Evolutionary conservation across 495 filamentous ascomycete species (phyloP).

Genomic region (Rostrohypoxylon terebratum): DNA sequence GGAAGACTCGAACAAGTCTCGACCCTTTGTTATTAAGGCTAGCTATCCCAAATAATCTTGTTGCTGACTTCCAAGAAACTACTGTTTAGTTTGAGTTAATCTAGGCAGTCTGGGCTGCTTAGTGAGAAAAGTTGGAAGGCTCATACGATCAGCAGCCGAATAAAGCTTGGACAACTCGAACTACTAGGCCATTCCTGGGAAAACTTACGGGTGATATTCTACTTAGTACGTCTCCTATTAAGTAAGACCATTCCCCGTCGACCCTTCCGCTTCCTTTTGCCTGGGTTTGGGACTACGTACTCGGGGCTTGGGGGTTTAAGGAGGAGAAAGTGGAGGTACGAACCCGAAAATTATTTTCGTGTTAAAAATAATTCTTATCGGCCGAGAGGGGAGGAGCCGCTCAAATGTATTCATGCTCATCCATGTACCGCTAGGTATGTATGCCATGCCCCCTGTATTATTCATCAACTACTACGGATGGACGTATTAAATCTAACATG

Average conservation of each 20-base stretch:
- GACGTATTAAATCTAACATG: background rate
- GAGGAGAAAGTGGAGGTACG: conserved; percentile 9
- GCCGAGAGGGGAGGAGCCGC: conserved; percentile 46
- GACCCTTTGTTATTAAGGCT: conserved; percentile 29
- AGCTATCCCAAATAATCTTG: conserved; percentile 25
- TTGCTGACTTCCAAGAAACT: conserved; percentile 26
- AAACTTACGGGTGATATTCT: conserved; percentile 36
- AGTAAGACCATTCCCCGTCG: conserved; percentile 30
- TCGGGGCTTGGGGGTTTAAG: background rate
- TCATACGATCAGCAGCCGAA: conserved; percentile 43
- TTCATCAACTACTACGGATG: conserved; percentile 6
- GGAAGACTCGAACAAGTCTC: conserved; percentile 36
- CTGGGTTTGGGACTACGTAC: background rate
- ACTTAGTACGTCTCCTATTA: conserved; percentile 7
- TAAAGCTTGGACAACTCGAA: conserved; percentile 36
- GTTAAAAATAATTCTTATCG: conserved; percentile 30
- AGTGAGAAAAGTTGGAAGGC: conserved; percentile 4
- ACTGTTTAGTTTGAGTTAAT: conserved; percentile 27
- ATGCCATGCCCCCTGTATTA: conserved; percentile 1
- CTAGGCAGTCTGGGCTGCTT: conserved; percentile 14
- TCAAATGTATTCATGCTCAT: background rate
- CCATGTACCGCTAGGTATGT: background rate
- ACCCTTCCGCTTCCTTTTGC: conserved; percentile 20
- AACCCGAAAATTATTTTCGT: conserved; percentile 30
- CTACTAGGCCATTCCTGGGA: conserved; percentile 37